Evolutionary conservation across 192 early-diverging fungal genomes (phyloP).

Genomic region (Coemansia sp.): DNA sequence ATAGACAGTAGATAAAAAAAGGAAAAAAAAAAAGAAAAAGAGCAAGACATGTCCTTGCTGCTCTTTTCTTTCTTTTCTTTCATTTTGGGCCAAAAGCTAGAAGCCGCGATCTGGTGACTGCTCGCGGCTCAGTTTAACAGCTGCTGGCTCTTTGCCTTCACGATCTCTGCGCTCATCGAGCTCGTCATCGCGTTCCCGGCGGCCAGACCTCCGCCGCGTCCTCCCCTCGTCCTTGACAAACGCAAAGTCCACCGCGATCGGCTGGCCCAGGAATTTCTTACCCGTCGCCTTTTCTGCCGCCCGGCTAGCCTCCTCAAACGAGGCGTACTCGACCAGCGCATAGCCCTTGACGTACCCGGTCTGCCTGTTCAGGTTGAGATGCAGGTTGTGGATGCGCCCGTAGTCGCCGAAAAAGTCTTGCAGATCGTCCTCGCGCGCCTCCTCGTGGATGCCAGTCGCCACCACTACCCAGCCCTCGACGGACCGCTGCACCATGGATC

Average conservation of each 20-base stretch:
- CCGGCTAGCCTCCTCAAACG: constrained; percentile 71
- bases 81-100: constrained; percentile 1
- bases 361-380: constrained; percentile 90
- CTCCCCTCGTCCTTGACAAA: constrained; percentile 62
- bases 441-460: constrained; percentile 92
- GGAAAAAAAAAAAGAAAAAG: not conserved
- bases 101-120: constrained; percentile 52
- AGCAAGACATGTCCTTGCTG: too few relatives aligned
- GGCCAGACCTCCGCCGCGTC: not conserved
- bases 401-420: constrained; percentile 84
- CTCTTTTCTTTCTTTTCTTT: too few relatives aligned
- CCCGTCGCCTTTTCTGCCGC: constrained; percentile 76
- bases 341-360: constrained; percentile 98
- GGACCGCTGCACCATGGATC: constrained; percentile 35
- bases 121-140: constrained; percentile 28
- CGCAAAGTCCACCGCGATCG: constrained; percentile 80
- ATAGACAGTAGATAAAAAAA: not conserved
- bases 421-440: constrained; percentile 89
- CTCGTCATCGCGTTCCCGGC: not conserved
- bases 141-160: not conserved
- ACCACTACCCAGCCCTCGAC: constrained; percentile 96
- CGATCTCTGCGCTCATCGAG: constrained; percentile 14
- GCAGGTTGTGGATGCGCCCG: constrained; percentile 87
- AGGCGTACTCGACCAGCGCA: constrained; percentile 84
- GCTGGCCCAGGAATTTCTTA: constrained; percentile 71